A percentile compares a stretch with the other conserved stretches of the same genome.
Evolutionary conservation across 176 grass and related monocot species (phyloP).

Genomic region (Oryza punctata): DNA sequence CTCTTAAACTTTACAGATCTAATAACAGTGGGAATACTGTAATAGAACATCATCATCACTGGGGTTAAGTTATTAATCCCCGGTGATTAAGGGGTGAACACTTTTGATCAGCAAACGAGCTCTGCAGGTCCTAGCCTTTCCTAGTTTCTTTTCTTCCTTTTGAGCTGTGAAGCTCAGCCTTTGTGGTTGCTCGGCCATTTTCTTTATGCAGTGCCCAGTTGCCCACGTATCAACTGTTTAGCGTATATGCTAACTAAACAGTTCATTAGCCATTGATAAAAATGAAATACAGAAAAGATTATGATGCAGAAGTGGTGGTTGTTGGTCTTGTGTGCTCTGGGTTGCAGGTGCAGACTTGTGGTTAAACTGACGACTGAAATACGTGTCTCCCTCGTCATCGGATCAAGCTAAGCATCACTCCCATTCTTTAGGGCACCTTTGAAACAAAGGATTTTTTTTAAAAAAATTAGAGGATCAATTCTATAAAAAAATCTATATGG

Average conservation of each 20-base stretch:
- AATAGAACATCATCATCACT: background rate
- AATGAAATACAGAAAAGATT: background rate
- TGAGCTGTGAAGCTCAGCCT: background rate
- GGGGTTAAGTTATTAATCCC: background rate
- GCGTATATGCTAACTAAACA: too few species aligned
- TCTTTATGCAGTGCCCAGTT: background rate
- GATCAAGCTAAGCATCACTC: too few species aligned
- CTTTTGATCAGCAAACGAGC: background rate
- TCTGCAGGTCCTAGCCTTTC: background rate
- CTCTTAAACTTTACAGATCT: too few species aligned
- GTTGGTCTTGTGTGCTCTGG: background rate
- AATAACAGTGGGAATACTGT: background rate
- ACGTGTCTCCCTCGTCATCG: constrained; percentile 2
- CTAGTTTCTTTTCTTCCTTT: background rate
- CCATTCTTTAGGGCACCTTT: too few species aligned
- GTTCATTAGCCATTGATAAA: background rate
- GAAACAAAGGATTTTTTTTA: too few species aligned
- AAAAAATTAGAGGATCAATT: too few species aligned
- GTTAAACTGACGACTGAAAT: constrained; percentile 16
- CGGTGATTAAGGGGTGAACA: background rate
- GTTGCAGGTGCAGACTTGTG: background rate
- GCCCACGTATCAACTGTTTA: too few species aligned
- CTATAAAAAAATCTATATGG: too few species aligned
- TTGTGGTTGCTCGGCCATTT: background rate
- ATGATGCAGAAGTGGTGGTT: background rate